phyloP scores from a whole-genome alignment of 73 alveolate species.

The Paramecium primaurelia region DNA sequence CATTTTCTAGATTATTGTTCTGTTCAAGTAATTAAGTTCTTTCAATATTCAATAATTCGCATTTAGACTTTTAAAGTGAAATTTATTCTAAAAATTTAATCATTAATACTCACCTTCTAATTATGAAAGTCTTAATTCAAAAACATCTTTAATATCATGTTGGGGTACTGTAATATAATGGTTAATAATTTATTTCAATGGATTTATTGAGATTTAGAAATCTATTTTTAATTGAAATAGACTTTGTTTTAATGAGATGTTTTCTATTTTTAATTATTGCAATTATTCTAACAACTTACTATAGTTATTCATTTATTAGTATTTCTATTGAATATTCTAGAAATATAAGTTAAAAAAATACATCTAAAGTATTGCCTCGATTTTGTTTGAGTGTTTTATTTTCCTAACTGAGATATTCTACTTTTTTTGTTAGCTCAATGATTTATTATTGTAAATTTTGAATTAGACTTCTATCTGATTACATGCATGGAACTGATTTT shows the following conservation, averaged over 20 bases:
- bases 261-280: not conserved
- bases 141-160: not conserved
- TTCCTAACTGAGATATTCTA: not conserved
- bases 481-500: not conserved
- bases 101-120: not conserved
- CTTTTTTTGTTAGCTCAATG: not conserved
- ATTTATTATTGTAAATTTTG: not conserved
- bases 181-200: not conserved
- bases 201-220: not conserved
- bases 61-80: not conserved
- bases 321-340: not conserved
- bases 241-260: not conserved
- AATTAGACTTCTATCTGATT: not conserved
- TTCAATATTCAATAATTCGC: not conserved
- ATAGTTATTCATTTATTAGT: not conserved
- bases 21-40: not conserved
- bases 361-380: not conserved
- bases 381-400: not conserved
- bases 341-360: not conserved
- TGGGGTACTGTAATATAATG: not conserved
- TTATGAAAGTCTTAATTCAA: not conserved
- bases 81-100: not conserved
- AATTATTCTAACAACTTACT: not conserved
- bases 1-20: not conserved
- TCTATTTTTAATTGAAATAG: not conserved